Evolutionary conservation across 2,329 filamentous ascomycete genomes (phyloP).

Genomic region (Didymella keratinophila): DNA sequence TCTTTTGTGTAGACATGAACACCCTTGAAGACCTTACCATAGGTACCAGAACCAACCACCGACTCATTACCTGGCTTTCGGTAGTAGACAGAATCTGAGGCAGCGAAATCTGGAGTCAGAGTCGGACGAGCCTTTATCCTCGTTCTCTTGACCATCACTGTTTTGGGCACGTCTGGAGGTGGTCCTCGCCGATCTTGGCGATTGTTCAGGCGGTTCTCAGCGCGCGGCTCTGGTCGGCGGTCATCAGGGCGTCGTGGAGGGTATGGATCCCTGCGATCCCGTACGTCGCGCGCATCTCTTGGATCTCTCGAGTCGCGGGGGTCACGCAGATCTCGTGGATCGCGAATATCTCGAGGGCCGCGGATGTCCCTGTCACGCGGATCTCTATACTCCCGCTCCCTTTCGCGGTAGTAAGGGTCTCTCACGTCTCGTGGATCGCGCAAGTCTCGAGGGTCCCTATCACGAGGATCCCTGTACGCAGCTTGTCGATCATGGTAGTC

Average conservation of each 20-base stretch:
- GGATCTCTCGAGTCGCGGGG: constrained; percentile 24
- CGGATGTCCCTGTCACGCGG: constrained; percentile 28
- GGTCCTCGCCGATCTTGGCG: constrained; percentile 49
- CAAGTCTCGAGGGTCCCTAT: constrained; percentile 34
- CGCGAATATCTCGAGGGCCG: constrained; percentile 29
- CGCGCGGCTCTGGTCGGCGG: constrained; percentile 32
- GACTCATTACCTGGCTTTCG: constrained; percentile 97
- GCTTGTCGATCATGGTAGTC: constrained; percentile 38
- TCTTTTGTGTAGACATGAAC: constrained; percentile 88
- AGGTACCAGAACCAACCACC: constrained; percentile 93
- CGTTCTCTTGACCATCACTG: constrained; percentile 69
- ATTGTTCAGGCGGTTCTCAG: constrained; percentile 48
- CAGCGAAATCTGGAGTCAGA: constrained; percentile 74
- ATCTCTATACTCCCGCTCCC: constrained; percentile 34
- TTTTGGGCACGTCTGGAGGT: constrained; percentile 55
- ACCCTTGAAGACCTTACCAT: constrained; percentile 95
- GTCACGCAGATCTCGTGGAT: constrained; percentile 31
- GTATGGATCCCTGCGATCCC: constrained; percentile 43
- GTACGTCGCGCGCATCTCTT: constrained; percentile 34
- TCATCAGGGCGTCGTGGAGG: constrained; percentile 39
- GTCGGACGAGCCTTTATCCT: constrained; percentile 75
- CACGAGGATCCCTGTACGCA: constrained; percentile 40
- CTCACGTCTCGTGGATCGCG: constrained; percentile 13
- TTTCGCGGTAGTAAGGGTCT: constrained; percentile 28
- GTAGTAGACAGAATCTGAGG: constrained; percentile 90